Evolutionary conservation across 495 filamentous ascomycete genomes (phyloP), one percentile per base, ranked within the genome.

Genomic region (Letharia lupina): DNA sequence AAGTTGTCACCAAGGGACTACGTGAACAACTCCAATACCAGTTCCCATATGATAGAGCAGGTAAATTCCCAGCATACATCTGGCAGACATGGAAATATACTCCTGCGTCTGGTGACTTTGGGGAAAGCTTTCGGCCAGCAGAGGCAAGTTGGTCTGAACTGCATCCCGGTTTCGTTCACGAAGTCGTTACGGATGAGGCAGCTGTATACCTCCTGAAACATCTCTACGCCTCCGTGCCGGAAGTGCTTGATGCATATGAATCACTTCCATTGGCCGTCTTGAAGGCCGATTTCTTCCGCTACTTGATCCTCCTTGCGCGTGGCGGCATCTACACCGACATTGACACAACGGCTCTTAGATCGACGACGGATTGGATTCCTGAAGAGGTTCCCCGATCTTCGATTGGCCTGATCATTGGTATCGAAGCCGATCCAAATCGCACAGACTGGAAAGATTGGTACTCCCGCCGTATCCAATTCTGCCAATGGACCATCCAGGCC

Each of bases 11-110:
- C 73, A 83, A 84, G 70, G 85, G 90, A 15, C 77, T 98, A 23
- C 83, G 86, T 72, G 89, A 96, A 41, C 91, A 92, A 71, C 82
- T 98, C 61, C 89, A 86, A 47, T 96, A 95, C 79, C 89, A 95
- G 71, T 98, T 93, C 73, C 91, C 93, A 16, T 98, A 98, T 78
- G 87, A 95, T 69, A 82, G 92, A 58, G 86, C 91, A 68, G 74
- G 79, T 65, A 93, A 91, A 75, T 98, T 98, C 75, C 94, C 94
- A 0, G 93, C 91, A 39, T 98, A 96, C 77, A 95, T 98, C 67
- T 98, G 94, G 94, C 94, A 98, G 79, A 98, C 94, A 48, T 98
- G 94, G 94, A 96, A 95, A 77, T 90, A 88, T 74, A 89, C 86
- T 2, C 94, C 95, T 1, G 83, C 87, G 2, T 89, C 89, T n/a